Base-by-base conservation (phyloP, 371 early-diverging fungal species). In the Mucor irregularis region DNA sequence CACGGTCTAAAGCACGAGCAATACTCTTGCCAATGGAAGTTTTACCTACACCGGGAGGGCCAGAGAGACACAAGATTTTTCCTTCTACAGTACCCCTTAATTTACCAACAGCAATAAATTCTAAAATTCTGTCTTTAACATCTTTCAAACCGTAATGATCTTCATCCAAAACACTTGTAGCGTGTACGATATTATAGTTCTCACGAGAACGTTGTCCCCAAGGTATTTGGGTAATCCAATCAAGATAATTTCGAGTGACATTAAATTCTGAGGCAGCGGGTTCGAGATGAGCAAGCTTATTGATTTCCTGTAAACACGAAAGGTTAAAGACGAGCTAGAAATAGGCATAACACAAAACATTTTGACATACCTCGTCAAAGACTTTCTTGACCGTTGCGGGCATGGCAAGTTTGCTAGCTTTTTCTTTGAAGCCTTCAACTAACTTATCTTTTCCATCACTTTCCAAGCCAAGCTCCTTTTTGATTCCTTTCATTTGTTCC, bases 131-230 rank as follows among this genome's bases (percentile, higher is more conserved):
- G 60, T 97, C 96, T 83, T 98, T 98, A 53, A 98, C 97, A 69
- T 98, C 99, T 71, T 96, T 90, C 49, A 98, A 68, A n/a, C 99
- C 99, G 64, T 96, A 97, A 67, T 98, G 99, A 66, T 98, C 98
- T 71, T 96, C 94, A 70, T 98, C 97, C 39, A 98, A 79, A 2
- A 97, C 92, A 19, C 60, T 68, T 16, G 78, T 73, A 16, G 99
- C 96, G 56, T 91, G 88, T 26, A 66, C 56, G 53, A 97, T 83
- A 59, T 93, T 90, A 65, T 94, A 95, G 71, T 94, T 95, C 71
- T 97, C 97, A 10, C 78, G 76, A 6, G 90, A 88, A 45, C 87
- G 80, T 57, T 87, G 84, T 31, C 97, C 99, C 97, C 98, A 98
- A 14, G 99, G 99, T 7, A 98, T 83, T 68, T 91, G 91, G 0